Evolutionary conservation across 192 early-diverging fungal species (phyloP).

Genomic region (Phycomyces blakesleeanus): DNA sequence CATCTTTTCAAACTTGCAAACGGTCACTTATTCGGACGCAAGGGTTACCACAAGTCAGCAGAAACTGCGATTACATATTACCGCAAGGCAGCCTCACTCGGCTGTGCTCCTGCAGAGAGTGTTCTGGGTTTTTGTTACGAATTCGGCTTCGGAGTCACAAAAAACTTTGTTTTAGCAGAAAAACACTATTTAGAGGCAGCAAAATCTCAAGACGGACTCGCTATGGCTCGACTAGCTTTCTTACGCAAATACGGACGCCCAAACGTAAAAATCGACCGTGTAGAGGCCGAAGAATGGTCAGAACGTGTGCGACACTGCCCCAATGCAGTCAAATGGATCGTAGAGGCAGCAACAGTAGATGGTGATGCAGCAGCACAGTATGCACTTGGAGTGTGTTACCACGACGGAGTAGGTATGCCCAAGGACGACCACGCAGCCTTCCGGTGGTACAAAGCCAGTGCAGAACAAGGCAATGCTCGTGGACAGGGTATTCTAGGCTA

Average conservation of each 20-base stretch:
- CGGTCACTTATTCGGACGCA: constrained; percentile 49
- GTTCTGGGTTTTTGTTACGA: constrained; percentile 79
- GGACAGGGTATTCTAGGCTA: constrained; percentile 66
- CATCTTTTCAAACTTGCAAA: constrained; percentile 29
- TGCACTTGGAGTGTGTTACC: constrained; percentile 73
- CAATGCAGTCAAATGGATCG: constrained; percentile 63
- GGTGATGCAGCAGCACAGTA: constrained; percentile 53
- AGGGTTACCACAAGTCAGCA: constrained; percentile 39
- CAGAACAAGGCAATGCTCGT: constrained; percentile 58
- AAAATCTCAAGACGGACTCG: constrained; percentile 56
- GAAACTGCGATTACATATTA: constrained; percentile 49
- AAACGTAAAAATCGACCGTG: constrained; percentile 70
- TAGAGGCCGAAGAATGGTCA: constrained; percentile 78
- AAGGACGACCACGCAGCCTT: constrained; percentile 62
- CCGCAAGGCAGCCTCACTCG: constrained; percentile 42
- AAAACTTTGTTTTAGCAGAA: constrained; percentile 63
- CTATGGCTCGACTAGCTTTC: constrained; percentile 68
- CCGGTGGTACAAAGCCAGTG: constrained; percentile 62
- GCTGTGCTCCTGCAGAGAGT: constrained; percentile 51
- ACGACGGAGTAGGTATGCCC: constrained; percentile 70
- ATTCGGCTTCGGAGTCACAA: constrained; percentile 71
- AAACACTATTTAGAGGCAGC: constrained; percentile 64
- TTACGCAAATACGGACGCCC: constrained; percentile 79
- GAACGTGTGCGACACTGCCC: constrained; percentile 8
- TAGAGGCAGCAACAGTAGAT: constrained; percentile 51